Evolutionary conservation across 768 basidiomycete genomes (phyloP).

Genomic region (Mycena floridula): DNA sequence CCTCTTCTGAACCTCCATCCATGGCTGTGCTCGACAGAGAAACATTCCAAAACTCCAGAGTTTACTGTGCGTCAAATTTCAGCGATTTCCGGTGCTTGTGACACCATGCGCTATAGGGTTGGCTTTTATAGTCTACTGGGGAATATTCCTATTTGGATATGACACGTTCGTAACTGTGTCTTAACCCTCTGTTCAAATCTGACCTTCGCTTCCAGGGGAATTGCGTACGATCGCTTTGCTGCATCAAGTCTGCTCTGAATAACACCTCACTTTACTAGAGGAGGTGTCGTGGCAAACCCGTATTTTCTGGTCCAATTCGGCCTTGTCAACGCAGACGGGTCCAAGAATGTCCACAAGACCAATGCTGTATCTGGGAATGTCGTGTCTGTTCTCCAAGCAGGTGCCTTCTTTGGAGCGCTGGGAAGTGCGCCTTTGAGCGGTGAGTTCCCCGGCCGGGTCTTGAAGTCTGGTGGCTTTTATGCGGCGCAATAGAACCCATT

Average conservation of each 20-base stretch:
- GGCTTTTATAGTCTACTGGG: slow-evolving; percentile 72
- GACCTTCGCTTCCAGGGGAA: no score
- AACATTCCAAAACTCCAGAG: no score
- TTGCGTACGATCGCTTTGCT: no score
- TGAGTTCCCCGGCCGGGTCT: no score
- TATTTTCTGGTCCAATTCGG: slow-evolving; percentile 64
- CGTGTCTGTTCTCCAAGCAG: slow-evolving; percentile 59
- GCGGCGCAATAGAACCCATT: no score
- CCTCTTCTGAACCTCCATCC: no score
- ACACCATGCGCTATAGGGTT: slow-evolving; percentile 60
- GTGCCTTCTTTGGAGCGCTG: slow-evolving; percentile 53
- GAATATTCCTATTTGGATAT: slow-evolving; percentile 79
- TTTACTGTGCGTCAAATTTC: no score
- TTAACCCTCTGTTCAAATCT: neutral
- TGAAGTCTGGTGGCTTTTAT: no score
- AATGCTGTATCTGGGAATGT: slow-evolving; percentile 47
- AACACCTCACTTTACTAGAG: slow-evolving; percentile 2
- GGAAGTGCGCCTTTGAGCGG: neutral
- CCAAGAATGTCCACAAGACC: slow-evolving; percentile 16
- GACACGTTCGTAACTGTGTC: slow-evolving; percentile 47
- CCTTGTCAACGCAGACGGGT: slow-evolving; percentile 34
- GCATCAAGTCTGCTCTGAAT: no score
- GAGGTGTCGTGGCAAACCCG: slow-evolving; percentile 56
- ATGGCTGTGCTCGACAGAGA: no score
- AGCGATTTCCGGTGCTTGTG: no score